These are phyloP conservation scores for Gymnopilus junonius DNA, from an alignment of 768 basidiomycete genomes.

Conservation along the genomic window DNA sequence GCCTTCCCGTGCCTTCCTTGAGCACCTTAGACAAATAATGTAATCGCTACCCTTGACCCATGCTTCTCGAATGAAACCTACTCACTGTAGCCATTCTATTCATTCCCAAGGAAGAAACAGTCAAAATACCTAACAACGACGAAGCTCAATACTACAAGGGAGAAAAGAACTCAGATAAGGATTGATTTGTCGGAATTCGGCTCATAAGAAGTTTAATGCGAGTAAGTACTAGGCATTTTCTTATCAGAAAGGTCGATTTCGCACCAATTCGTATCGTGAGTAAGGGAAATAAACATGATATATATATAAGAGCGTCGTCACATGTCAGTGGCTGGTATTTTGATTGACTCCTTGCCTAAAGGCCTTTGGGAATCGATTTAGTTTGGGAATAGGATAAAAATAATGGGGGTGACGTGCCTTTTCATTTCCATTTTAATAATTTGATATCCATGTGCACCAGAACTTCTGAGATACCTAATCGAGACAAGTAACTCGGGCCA, in stretches of 20 bases:
- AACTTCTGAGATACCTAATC: too few relatives aligned
- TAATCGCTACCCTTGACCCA: neutral
- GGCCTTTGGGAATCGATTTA: too few relatives aligned
- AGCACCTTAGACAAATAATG: neutral
- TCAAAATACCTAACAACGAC: neutral
- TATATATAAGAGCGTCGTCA: neutral
- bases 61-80: neutral
- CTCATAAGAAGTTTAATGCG: neutral
- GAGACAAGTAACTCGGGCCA: too few relatives aligned
- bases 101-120: neutral
- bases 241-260: neutral
- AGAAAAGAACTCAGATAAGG: neutral
- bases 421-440: neutral
- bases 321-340: neutral
- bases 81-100: neutral
- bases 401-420: neutral
- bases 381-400: neutral
- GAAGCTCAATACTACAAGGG: neutral
- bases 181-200: neutral
- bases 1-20: neutral
- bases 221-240: neutral
- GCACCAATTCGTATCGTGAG: neutral
- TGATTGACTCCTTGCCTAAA: neutral
- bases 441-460: neutral
- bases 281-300: neutral